phyloP scores from a whole-genome alignment of 176 grass and related monocot genomes.

The Musa troglodytarum region DNA sequence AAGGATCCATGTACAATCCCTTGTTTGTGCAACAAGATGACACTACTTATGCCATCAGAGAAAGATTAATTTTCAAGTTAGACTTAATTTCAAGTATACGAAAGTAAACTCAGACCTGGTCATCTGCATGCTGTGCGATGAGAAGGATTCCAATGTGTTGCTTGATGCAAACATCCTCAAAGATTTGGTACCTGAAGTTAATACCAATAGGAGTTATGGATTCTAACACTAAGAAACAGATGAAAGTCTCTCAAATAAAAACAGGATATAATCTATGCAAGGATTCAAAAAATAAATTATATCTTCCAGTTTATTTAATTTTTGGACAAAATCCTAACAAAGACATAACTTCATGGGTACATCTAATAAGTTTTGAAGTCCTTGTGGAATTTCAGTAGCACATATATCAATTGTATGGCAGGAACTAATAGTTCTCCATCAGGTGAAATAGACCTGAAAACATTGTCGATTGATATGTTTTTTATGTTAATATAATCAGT shows the following conservation, averaged over 20 bases:
- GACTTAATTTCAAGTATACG: too few relatives aligned
- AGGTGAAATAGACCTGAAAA: background rate
- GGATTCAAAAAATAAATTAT: background rate
- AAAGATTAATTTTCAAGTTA: too few relatives aligned
- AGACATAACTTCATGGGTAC: background rate
- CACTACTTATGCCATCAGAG: too few relatives aligned
- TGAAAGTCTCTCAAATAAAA: conserved; percentile 6
- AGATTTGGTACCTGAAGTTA: conserved; percentile 71
- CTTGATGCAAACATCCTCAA: conserved; percentile 72
- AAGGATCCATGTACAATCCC: background rate
- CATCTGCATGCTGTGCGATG: conserved; percentile 88
- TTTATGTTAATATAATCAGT: too few relatives aligned
- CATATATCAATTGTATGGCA: too few relatives aligned
- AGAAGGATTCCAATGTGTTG: conserved; percentile 68
- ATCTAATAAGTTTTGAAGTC: background rate
- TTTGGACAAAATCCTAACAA: background rate
- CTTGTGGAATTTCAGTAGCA: background rate
- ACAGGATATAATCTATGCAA: background rate
- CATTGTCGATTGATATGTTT: background rate
- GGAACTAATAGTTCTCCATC: background rate
- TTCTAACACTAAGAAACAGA: background rate
- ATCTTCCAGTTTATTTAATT: background rate
- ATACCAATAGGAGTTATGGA: conserved; percentile 6
- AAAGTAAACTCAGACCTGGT: conserved; percentile 44
- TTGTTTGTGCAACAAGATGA: background rate